Evolutionary conservation across 495 filamentous ascomycete genomes (phyloP), one percentile per base, ranked within the genome.

Genomic region (Penicillium desertorum): DNA sequence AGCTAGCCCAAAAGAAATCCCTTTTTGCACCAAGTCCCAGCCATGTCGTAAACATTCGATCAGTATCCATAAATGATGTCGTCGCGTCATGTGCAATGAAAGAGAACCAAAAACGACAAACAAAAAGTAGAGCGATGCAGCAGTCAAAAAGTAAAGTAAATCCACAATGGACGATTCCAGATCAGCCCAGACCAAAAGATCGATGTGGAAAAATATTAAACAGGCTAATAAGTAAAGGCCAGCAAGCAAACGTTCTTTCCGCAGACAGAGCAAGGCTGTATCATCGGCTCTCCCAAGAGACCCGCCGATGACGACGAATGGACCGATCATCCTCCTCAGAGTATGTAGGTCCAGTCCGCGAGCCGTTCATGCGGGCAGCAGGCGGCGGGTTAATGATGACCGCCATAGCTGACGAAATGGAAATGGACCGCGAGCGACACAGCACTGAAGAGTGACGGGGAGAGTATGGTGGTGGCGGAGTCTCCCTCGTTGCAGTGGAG

Each of bases 381-480:
- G 69, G 68, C 25, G 63, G 69, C 14, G 62, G 67, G 10, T 56
- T 58, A 12, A 67, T 54, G 32, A 62, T 57, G 2, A 69, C 49
- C n/a, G 47, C 64, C 58, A 65, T 66, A 9, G 61, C 56, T 5
- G 72, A 75, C 4, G 71, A 70, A 3, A 74, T 56, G 3, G 76
- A 79, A 47, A 71, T 68, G 2, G 73, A 66, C 30, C 75, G 57
- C 0, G 75, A 73, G 11, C 71, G 66, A 14, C 64, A 55, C 5
- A 73, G 60, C 23, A 69, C 67, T 12, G 57, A 57, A 5, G 65
- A 68, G 7, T 62, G 60, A 9, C 64, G 65, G 2, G 74, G 68
- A 6, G 76, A 79, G 43, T 79, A 79, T 4, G 76, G 72, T 48
- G 76, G 76, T 34, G 76, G 76, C 2, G 75, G 76, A 1, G 76